Percentiles rank a stretch among this genome's conserved stretches.
phyloP scores from a whole-genome alignment of 2,329 filamentous ascomycete genomes.

The Diaporthe citri region DNA sequence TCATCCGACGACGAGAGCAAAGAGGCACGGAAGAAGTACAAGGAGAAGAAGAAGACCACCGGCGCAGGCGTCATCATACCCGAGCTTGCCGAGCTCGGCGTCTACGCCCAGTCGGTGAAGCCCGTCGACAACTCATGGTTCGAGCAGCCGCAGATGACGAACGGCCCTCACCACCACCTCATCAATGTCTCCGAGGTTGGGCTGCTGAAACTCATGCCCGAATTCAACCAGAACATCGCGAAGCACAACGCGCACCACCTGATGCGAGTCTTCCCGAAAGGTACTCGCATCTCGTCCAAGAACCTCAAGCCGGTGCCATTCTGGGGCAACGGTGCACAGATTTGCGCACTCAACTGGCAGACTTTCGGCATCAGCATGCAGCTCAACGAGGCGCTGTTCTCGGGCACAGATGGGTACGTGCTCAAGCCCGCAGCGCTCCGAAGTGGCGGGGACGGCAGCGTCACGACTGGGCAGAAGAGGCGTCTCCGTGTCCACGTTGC shows the following conservation, averaged over 20 bases:
- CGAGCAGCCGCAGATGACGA: constrained; percentile 60
- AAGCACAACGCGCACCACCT: constrained; percentile 73
- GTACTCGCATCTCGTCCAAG: constrained; percentile 74
- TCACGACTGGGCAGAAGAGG: constrained; percentile 47
- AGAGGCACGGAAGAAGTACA: constrained; percentile 66
- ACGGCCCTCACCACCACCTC: constrained; percentile 74
- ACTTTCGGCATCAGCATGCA: constrained; percentile 75
- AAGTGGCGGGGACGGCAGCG: constrained; percentile 63
- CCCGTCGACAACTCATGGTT: constrained; percentile 76
- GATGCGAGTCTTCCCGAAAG: constrained; percentile 80
- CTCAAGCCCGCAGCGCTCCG: constrained; percentile 74
- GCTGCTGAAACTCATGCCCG: constrained; percentile 64
- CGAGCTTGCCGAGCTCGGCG: constrained; percentile 73
- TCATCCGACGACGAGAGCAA: constrained; percentile 53
- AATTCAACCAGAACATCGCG: constrained; percentile 61
- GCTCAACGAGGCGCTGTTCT: constrained; percentile 77
- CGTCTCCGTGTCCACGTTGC: constrained; percentile 69
- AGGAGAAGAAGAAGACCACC: constrained; percentile 63
- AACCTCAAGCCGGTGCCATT: constrained; percentile 74
- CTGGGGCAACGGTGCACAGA: constrained; percentile 76
- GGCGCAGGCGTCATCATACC: constrained; percentile 66
- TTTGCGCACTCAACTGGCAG: constrained; percentile 79
- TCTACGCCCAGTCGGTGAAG: constrained; percentile 79
- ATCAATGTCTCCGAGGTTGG: constrained; percentile 78
- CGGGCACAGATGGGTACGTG: constrained; percentile 73